Evolutionary conservation across 75 land plant species (phyloP).

Genomic region (Ceratopteris richardii): DNA sequence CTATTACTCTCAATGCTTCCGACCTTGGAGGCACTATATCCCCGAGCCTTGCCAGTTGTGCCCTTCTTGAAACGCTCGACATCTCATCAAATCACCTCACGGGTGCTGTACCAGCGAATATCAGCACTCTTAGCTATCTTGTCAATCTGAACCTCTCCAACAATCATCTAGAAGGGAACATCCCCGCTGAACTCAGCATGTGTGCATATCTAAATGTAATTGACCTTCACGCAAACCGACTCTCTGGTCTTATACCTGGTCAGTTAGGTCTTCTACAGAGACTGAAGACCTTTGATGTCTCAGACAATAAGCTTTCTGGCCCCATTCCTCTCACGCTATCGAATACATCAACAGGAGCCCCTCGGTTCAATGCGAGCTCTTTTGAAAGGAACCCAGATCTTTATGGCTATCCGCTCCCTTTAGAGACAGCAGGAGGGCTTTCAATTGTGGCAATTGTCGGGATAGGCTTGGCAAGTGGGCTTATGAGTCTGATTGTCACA

Average conservation of each 20-base stretch:
- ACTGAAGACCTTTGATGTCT: conserved; percentile 64
- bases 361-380: conserved; percentile 57
- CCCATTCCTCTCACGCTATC: conserved; percentile 49
- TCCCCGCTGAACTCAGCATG: conserved; percentile 42
- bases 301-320: conserved; percentile 56
- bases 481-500: conserved; percentile 68
- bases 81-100: conserved; percentile 52
- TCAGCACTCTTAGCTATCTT: conserved; percentile 47
- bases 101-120: conserved; percentile 52
- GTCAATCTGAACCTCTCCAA: conserved; percentile 65
- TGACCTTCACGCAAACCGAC: conserved; percentile 57
- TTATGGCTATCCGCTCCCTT: conserved; percentile 69
- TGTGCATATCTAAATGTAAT: conserved; percentile 74
- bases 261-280: conserved; percentile 50
- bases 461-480: conserved; percentile 83
- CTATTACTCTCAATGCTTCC: conserved; percentile 40
- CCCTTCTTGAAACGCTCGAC: conserved; percentile 62
- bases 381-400: conserved; percentile 62
- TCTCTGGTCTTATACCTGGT: conserved; percentile 59
- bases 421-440: conserved; percentile 30
- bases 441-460: conserved; percentile 72
- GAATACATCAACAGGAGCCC: conserved; percentile 41
- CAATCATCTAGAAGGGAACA: conserved; percentile 44
- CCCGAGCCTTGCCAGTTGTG: conserved; percentile 56
- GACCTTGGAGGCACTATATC: conserved; percentile 59